Conservation (phyloP, 768 basidiomycete species). For the Grammothele lineata region DNA sequence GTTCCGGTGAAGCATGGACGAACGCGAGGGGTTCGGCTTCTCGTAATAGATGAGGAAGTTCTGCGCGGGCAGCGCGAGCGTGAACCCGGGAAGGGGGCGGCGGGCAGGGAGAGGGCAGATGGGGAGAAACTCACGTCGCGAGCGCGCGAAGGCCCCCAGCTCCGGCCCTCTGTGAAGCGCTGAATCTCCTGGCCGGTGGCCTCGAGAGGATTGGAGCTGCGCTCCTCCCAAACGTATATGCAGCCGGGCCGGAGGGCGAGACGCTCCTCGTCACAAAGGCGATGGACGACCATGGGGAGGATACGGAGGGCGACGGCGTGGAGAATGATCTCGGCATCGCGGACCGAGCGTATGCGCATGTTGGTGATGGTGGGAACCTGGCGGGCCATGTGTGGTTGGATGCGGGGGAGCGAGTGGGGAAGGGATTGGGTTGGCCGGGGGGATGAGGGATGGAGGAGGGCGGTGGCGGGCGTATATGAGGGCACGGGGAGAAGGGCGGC, state of each 20-base stretch:
- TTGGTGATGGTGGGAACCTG: constrained; percentile 33
- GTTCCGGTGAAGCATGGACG: constrained; percentile 21
- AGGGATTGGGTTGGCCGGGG: too few relatives aligned
- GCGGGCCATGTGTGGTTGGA: constrained; percentile 16
- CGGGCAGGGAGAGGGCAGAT: constrained; percentile 3
- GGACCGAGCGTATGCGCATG: constrained; percentile 32
- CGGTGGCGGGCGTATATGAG: constrained; percentile 7
- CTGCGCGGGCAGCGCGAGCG: constrained; percentile 13
- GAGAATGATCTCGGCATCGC: constrained; percentile 36
- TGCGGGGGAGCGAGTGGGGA: constrained; percentile 5
- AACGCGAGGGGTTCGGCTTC: constrained; percentile 27
- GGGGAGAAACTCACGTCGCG: constrained; percentile 23
- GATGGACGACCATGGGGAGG: constrained; percentile 34
- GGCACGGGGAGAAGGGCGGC: constrained; percentile 6
- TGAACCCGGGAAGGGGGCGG: not conserved
- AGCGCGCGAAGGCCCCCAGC: constrained; percentile 36
- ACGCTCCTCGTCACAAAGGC: constrained; percentile 37
- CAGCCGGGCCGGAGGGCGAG: constrained; percentile 30
- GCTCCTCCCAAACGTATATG: constrained; percentile 38
- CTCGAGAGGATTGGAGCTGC: constrained; percentile 29
- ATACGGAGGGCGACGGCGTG: constrained; percentile 31
- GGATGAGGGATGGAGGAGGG: constrained; percentile 7
- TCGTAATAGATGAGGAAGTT: constrained; percentile 39
- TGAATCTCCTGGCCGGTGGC: constrained; percentile 33
- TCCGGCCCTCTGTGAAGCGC: constrained; percentile 34